A percentile compares a stretch with the other conserved stretches of the same genome.
These are phyloP conservation scores for Cyberlindnera suaveolens DNA, from an alignment of 805 yeast species.

Conservation along the genomic window DNA sequence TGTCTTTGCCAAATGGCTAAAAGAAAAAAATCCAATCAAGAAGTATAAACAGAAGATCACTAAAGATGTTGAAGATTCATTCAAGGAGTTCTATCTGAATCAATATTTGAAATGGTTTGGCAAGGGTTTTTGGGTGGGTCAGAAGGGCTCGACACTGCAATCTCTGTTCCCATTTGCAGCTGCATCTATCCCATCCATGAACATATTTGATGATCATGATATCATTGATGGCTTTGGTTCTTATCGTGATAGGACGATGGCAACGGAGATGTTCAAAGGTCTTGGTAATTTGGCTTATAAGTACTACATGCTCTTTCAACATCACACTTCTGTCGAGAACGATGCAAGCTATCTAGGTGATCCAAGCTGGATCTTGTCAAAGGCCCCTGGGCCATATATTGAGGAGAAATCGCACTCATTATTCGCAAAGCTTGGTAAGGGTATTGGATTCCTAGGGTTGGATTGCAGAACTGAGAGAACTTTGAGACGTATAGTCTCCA, in stretches of 20 bases:
- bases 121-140: slow-evolving; percentile 76
- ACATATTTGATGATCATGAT: slow-evolving; percentile 92
- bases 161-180: slow-evolving; percentile 64
- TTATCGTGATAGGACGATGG: slow-evolving; percentile 71
- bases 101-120: slow-evolving; percentile 90
- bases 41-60: slow-evolving; percentile 40
- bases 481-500: slow-evolving; percentile 46
- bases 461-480: slow-evolving; percentile 93
- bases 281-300: slow-evolving; percentile 78
- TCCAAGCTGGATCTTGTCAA: slow-evolving; percentile 59
- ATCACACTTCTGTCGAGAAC: slow-evolving; percentile 53
- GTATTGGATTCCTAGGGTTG: slow-evolving; percentile 66
- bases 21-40: slow-evolving; percentile 41
- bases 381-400: slow-evolving; percentile 60
- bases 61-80: slow-evolving; percentile 43
- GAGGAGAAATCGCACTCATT: slow-evolving; percentile 59
- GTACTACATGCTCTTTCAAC: slow-evolving; percentile 90
- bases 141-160: slow-evolving; percentile 59
- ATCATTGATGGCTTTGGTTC: slow-evolving; percentile 96
- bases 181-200: slow-evolving; percentile 79
- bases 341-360: slow-evolving; percentile 34
- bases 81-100: slow-evolving; percentile 60
- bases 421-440: slow-evolving; percentile 68
- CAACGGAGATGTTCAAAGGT: slow-evolving; percentile 55
- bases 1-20: slow-evolving; percentile 55